A percentile compares a stretch with the other conserved stretches of the same genome.
Evolutionary conservation across 192 early-diverging fungal genomes (phyloP).

Genomic region (Jimgerdemannia flammicorona): DNA sequence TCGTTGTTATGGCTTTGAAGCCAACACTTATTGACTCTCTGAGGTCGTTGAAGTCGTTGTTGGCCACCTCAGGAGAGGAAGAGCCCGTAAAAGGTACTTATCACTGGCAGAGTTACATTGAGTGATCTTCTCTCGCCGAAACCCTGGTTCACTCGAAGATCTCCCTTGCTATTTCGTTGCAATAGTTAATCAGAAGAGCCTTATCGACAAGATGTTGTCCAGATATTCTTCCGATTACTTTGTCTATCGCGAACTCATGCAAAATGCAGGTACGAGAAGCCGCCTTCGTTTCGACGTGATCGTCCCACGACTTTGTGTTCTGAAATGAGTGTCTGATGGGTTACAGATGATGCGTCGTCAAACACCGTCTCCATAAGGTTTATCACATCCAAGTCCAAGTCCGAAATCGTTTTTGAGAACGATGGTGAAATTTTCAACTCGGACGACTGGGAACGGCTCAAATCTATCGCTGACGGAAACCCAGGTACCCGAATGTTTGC

Average conservation of each 20-base stretch:
- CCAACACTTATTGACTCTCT: too few species aligned
- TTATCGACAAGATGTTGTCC: constrained; percentile 90
- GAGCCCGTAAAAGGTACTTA: too few species aligned
- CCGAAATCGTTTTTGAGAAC: constrained; percentile 65
- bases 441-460: constrained; percentile 79
- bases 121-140: too few species aligned
- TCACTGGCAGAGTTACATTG: too few species aligned
- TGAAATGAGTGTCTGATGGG: too few species aligned
- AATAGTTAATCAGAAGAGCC: constrained; percentile 79
- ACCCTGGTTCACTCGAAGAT: too few species aligned
- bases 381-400: constrained; percentile 35
- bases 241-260: constrained; percentile 76
- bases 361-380: constrained; percentile 55
- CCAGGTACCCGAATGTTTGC: constrained; percentile 54
- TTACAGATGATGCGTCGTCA: constrained; percentile 71
- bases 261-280: constrained; percentile 46
- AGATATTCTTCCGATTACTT: constrained; percentile 84
- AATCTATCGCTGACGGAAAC: constrained; percentile 92
- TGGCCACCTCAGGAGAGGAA: too few species aligned
- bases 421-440: constrained; percentile 76
- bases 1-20: too few species aligned
- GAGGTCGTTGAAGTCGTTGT: too few species aligned
- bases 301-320: not conserved
- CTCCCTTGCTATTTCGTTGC: not conserved
- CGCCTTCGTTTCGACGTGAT: constrained; percentile 19